phyloP scores from a whole-genome alignment of 2,329 filamentous ascomycete species.

The Pseudogymnoascus sp. region DNA sequence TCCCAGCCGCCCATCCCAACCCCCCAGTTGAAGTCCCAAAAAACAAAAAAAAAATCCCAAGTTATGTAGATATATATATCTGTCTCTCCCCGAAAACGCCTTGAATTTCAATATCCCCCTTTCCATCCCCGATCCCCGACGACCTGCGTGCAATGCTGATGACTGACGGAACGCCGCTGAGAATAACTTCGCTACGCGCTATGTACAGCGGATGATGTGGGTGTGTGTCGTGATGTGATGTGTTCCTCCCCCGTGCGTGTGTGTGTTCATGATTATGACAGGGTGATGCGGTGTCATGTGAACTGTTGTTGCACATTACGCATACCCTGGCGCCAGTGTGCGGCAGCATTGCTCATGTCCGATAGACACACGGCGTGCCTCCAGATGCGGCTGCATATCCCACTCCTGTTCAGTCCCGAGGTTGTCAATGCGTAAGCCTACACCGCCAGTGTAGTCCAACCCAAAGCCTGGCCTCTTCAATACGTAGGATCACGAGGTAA shows the following conservation, averaged over 20 bases:
- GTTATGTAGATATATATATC: no score
- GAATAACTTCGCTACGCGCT: neutral
- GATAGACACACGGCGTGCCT: neutral
- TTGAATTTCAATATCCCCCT: no score
- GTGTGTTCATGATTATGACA: neutral
- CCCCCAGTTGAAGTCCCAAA: no score
- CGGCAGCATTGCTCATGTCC: neutral
- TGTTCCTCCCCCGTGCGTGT: neutral
- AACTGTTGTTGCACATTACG: neutral
- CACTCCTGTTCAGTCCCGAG: neutral
- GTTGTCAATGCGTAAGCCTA: no score
- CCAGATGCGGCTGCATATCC: neutral
- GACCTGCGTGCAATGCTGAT: neutral
- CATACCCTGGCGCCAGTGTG: neutral
- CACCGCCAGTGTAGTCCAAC: neutral
- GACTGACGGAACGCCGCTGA: neutral
- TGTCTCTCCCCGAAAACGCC: no score
- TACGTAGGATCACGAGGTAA: neutral
- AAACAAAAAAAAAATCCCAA: no score
- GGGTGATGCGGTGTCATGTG: neutral
- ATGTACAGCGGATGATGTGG: neutral
- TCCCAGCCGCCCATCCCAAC: no score
- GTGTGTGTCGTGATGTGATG: neutral
- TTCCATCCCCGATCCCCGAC: neutral
- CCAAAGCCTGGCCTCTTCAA: neutral